Percentiles rank a stretch among this genome's conserved stretches.
phyloP scores from a whole-genome alignment of 805 yeast genomes.

The Kazachstania viticola region DNA sequence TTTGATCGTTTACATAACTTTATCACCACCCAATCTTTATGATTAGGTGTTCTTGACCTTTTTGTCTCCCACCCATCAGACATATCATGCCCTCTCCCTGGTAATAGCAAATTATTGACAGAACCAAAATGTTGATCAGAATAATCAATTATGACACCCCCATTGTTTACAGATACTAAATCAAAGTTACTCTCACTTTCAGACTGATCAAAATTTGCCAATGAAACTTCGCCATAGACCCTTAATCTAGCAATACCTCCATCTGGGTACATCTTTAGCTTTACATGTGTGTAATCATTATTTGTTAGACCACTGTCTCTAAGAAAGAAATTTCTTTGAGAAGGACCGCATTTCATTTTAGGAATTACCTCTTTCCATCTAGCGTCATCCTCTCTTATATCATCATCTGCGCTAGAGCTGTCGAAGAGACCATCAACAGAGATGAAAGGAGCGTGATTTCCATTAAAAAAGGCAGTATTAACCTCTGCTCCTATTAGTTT shows the following conservation, averaged over 20 bases:
- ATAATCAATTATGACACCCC: conserved; percentile 75
- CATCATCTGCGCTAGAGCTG: too few species aligned
- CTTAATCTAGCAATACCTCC: conserved; percentile 97
- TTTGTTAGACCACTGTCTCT: conserved; percentile 46
- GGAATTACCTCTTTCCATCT: too few species aligned
- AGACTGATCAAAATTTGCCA: too few species aligned
- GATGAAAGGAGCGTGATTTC: conserved; percentile 88
- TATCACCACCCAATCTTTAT: conserved; percentile 94
- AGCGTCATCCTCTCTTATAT: too few species aligned
- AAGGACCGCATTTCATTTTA: too few species aligned
- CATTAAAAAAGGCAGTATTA: conserved; percentile 89
- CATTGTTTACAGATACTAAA: conserved; percentile 70
- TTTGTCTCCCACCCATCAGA: conserved; percentile 98
- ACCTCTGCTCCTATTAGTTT: conserved; percentile 72
- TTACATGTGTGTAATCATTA: conserved; percentile 60
- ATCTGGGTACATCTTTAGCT: conserved; percentile 90
- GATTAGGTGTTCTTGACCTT: conserved; percentile 74
- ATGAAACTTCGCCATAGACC: conserved; percentile 78
- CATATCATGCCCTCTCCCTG: conserved; percentile 95
- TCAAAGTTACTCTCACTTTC: conserved; percentile 37
- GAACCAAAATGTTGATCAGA: conserved; percentile 94
- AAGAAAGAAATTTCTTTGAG: conserved; percentile 72
- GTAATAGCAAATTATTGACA: conserved; percentile 77
- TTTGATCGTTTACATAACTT: too few species aligned
- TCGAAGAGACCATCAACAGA: conserved; percentile 64